Percentiles rank a stretch among this genome's conserved stretches.
phyloP scores from a whole-genome alignment of 768 basidiomycete genomes.

The Russula compacta region DNA sequence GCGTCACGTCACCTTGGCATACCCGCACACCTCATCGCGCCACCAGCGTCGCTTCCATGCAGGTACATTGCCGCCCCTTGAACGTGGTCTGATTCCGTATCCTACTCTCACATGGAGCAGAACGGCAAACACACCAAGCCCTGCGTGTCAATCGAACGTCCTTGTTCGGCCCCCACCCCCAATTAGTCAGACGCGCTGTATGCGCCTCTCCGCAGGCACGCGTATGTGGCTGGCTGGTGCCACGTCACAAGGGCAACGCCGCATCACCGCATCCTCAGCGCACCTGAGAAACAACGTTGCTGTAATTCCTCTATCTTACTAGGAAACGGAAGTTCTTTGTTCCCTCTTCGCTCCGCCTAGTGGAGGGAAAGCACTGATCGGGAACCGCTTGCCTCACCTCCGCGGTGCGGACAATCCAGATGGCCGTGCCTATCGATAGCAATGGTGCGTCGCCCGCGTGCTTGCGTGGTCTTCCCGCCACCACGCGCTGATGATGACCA shows the following conservation, averaged over 20 bases:
- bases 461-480: constrained; percentile 14
- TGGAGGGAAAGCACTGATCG: constrained; percentile 12
- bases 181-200: constrained; percentile 3
- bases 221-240: constrained; percentile 7
- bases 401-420: constrained; percentile 15
- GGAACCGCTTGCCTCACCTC: constrained; percentile 16
- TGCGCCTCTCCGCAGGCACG: constrained; percentile 5
- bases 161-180: neutral
- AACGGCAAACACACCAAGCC: neutral
- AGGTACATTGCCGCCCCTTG: constrained; percentile 11
- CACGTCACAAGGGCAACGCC: constrained; percentile 15
- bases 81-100: constrained; percentile 1
- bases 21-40: constrained; percentile 9
- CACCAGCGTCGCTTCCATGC: constrained; percentile 15
- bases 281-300: constrained; percentile 15
- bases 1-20: constrained; percentile 8
- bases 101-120: neutral
- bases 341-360: constrained; percentile 3
- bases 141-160: constrained; percentile 8
- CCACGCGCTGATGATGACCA: constrained; percentile 11
- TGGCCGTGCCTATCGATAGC: constrained; percentile 18
- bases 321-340: constrained; percentile 11
- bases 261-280: constrained; percentile 19
- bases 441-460: constrained; percentile 12
- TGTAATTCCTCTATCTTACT: constrained; percentile 7